phyloP scores from a whole-genome alignment of 805 yeast species.

The Lipomyces starkeyi region DNA sequence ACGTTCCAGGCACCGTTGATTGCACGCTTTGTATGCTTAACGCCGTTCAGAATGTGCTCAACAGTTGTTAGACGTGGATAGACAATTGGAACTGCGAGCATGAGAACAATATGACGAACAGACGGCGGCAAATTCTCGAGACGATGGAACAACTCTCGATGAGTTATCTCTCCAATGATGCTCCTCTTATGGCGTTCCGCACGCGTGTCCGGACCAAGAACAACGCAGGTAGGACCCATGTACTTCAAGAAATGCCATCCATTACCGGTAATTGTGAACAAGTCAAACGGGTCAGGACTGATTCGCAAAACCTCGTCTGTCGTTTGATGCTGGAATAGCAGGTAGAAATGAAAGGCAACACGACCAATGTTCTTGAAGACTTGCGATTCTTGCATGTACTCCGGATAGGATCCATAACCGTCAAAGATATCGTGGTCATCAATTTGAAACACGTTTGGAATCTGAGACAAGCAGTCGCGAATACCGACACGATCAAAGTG shows the following conservation, averaged over 20 bases:
- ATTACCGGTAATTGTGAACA: slow-evolving; percentile 54
- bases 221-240: slow-evolving; percentile 73
- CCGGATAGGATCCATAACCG: slow-evolving; percentile 89
- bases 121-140: slow-evolving; percentile 62
- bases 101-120: slow-evolving; percentile 75
- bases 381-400: slow-evolving; percentile 72
- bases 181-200: slow-evolving; percentile 77
- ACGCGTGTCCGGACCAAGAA: slow-evolving; percentile 88
- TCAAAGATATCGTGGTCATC: slow-evolving; percentile 98
- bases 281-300: slow-evolving; percentile 31
- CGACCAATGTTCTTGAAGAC: slow-evolving; percentile 76
- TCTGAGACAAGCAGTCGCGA: slow-evolving; percentile 78
- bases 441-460: slow-evolving; percentile 83
- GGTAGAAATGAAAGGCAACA: slow-evolving; percentile 81
- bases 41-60: slow-evolving; percentile 68
- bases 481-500: slow-evolving; percentile 89
- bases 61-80: slow-evolving; percentile 94
- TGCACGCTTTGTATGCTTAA: slow-evolving; percentile 46
- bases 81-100: slow-evolving; percentile 94
- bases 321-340: slow-evolving; percentile 90
- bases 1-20: slow-evolving; percentile 37
- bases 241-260: slow-evolving; percentile 79
- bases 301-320: slow-evolving; percentile 47
- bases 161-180: slow-evolving; percentile 62
- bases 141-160: slow-evolving; percentile 65